phyloP scores from a whole-genome alignment of 2,329 filamentous ascomycete species.

The Talaromyces pinophilus region DNA sequence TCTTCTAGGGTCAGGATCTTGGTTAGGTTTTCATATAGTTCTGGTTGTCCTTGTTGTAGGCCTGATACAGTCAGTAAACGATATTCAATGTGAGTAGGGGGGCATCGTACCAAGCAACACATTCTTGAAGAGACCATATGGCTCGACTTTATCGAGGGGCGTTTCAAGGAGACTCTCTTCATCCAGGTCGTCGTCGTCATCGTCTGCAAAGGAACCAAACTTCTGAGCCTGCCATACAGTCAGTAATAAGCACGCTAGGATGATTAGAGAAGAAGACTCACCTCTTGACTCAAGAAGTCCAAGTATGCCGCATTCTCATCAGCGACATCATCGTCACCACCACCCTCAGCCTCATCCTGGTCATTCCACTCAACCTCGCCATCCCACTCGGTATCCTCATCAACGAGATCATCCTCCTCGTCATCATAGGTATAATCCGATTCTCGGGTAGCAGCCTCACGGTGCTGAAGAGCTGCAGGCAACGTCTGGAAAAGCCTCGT shows the following conservation, averaged over 20 bases:
- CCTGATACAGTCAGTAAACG: conserved; percentile 51
- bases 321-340: conserved; percentile 66
- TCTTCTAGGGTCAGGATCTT: conserved; percentile 78
- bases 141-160: conserved; percentile 91
- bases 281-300: conserved; percentile 92
- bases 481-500: conserved; percentile 90
- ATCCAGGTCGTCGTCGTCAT: conserved; percentile 85
- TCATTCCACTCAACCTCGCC: conserved; percentile 70
- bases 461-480: conserved; percentile 82
- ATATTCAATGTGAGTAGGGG: background rate
- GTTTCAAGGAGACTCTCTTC: conserved; percentile 92
- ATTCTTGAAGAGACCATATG: conserved; percentile 83
- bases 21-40: conserved; percentile 80
- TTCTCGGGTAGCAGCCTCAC: conserved; percentile 86
- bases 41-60: conserved; percentile 86
- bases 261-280: conserved; percentile 34
- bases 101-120: conserved; percentile 73
- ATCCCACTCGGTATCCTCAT: conserved; percentile 81
- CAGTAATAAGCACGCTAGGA: background rate
- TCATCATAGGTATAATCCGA: conserved; percentile 79
- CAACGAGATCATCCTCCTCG: conserved; percentile 67
- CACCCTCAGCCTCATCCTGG: conserved; percentile 63
- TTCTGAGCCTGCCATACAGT: conserved; percentile 68
- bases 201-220: conserved; percentile 69
- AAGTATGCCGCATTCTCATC: conserved; percentile 94